These are phyloP conservation scores for Colletotrichum sp. DNA, from an alignment of 2,329 filamentous ascomycete genomes.

Conservation along the genomic window DNA sequence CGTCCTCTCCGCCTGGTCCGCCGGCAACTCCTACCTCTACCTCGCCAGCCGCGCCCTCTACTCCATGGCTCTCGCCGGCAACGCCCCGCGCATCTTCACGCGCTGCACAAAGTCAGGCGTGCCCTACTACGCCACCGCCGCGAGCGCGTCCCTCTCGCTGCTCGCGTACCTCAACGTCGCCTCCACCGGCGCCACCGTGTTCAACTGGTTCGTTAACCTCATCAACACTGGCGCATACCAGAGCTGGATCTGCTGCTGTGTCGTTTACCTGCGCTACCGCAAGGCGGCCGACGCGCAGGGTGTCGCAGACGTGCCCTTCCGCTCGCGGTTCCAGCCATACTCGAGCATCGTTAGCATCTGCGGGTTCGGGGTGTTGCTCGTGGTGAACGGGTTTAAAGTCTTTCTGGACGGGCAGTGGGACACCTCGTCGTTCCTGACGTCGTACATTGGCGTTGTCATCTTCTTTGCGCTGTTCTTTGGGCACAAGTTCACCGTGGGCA, in stretches of 20 bases:
- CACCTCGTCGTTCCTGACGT: constrained; percentile 64
- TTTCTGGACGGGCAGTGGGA: constrained; percentile 66
- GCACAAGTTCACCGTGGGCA: constrained; percentile 38
- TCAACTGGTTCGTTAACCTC: constrained; percentile 64
- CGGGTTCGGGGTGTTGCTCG: constrained; percentile 54
- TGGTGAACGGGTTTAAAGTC: constrained; percentile 72
- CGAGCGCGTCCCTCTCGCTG: constrained; percentile 62
- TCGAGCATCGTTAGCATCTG: not conserved
- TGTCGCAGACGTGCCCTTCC: not conserved
- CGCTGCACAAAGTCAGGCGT: constrained; percentile 37
- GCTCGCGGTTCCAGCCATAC: not conserved
- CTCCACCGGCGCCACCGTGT: constrained; percentile 62
- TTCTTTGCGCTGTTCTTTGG: constrained; percentile 64
- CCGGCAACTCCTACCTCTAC: constrained; percentile 58
- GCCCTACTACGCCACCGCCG: constrained; percentile 42
- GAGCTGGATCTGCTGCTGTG: constrained; percentile 57
- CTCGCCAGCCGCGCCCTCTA: constrained; percentile 60
- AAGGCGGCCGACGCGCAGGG: constrained; percentile 37
- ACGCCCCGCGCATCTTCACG: constrained; percentile 45
- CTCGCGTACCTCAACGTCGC: constrained; percentile 67
- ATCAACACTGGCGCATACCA: constrained; percentile 56
- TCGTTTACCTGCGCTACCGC: constrained; percentile 64
- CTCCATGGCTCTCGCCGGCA: constrained; percentile 54
- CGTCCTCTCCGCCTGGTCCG: constrained; percentile 56
- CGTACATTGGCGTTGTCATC: constrained; percentile 68